Evolutionary conservation across 495 filamentous ascomycete genomes (phyloP).

Genomic region (Geoglossum glabrum): DNA sequence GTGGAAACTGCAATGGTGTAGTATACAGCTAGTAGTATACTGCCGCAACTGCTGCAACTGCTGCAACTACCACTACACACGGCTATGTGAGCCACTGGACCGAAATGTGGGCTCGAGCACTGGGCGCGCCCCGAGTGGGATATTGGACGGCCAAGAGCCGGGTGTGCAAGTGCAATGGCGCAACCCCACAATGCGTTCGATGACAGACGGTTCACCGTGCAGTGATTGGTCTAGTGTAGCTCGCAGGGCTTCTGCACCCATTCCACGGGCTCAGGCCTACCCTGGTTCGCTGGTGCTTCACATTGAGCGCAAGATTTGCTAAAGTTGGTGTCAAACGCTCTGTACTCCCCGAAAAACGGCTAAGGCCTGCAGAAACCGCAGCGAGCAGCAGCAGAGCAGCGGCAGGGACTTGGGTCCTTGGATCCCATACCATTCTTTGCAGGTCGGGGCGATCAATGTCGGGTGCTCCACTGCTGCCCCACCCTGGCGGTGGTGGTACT

Average conservation of each 20-base stretch:
- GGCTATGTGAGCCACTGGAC: background rate
- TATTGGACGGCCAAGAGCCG: background rate
- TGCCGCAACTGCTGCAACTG: too few species aligned
- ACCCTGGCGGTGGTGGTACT: background rate
- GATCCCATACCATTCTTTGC: background rate
- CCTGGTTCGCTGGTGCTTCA: background rate
- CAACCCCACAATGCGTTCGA: background rate
- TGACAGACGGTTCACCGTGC: background rate
- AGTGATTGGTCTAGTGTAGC: background rate
- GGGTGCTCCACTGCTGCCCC: background rate
- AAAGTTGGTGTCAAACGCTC: background rate
- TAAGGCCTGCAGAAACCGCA: background rate
- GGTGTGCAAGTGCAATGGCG: background rate
- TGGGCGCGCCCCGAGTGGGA: background rate
- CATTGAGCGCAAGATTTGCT: background rate
- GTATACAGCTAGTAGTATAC: too few species aligned
- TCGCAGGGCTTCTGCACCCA: background rate
- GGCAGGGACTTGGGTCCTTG: background rate
- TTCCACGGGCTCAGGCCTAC: background rate
- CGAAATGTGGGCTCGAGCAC: background rate
- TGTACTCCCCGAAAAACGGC: background rate
- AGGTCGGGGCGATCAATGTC: background rate
- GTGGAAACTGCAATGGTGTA: background rate
- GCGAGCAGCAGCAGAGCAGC: background rate
- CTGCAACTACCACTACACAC: background rate